Percentiles rank a stretch among this genome's conserved stretches.
phyloP scores from a whole-genome alignment of 805 yeast genomes.

The Candida sanyiensis region DNA sequence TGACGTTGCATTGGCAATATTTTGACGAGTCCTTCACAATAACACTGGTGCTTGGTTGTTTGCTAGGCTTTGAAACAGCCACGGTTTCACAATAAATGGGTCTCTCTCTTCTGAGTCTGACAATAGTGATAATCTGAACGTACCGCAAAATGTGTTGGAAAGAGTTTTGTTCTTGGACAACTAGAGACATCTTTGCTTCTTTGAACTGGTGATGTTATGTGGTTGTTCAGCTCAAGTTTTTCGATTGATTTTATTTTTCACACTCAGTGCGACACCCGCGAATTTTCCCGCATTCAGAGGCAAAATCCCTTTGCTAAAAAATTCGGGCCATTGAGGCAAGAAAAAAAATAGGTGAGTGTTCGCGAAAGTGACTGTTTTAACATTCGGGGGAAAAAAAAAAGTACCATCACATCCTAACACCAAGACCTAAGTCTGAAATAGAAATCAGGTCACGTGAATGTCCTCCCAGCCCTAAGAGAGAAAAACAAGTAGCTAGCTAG shows the following conservation, averaged over 20 bases:
- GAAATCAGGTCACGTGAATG: constrained; percentile 4
- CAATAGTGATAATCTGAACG: constrained; percentile 33
- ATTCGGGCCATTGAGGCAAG: too few species aligned
- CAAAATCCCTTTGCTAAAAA: too few species aligned
- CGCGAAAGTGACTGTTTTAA: constrained; percentile 2
- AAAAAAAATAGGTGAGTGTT: too few species aligned
- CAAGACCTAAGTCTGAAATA: too few species aligned
- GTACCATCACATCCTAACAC: neutral
- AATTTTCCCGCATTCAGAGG: too few species aligned
- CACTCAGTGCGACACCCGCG: too few species aligned
- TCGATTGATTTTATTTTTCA: constrained; percentile 15
- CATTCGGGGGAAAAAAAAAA: neutral
- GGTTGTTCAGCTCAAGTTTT: constrained; percentile 10
- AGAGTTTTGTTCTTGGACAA: constrained; percentile 97
- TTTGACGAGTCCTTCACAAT: neutral
- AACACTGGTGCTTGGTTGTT: too few species aligned
- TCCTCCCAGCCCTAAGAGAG: too few species aligned
- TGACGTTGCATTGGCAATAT: too few species aligned
- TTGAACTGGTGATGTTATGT: constrained; percentile 5
- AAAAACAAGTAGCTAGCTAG: too few species aligned
- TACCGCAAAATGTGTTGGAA: constrained; percentile 99
- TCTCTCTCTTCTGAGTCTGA: neutral
- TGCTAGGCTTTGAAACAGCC: too few species aligned
- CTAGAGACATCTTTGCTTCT: constrained; percentile 69
- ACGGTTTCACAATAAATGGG: too few species aligned